Evolutionary conservation across 768 basidiomycete species (phyloP).

Genomic region (Tulasnella sp.): DNA sequence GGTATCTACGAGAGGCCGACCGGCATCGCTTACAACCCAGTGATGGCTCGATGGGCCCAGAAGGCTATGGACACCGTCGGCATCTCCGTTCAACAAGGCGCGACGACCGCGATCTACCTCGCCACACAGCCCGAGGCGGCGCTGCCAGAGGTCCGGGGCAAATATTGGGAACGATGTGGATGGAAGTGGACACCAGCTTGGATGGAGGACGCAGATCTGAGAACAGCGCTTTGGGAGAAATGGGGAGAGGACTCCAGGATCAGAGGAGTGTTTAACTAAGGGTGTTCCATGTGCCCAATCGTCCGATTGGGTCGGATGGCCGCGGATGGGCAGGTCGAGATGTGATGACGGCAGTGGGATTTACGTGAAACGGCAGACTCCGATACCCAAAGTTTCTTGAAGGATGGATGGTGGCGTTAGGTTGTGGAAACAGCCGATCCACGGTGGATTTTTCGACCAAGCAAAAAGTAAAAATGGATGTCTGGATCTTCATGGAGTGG

Average conservation of each 20-base stretch:
- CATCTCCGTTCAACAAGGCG: constrained; percentile 10
- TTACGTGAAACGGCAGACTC: no score
- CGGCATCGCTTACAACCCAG: constrained; percentile 8
- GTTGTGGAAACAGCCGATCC: no score
- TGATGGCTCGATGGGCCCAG: constrained; percentile 2
- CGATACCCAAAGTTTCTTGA: no score
- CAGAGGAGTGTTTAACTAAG: background rate
- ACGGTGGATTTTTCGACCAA: no score
- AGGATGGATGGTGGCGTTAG: no score
- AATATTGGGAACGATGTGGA: constrained; percentile 14
- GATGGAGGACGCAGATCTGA: constrained; percentile 11
- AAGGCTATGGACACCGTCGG: background rate
- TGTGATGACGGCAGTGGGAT: no score
- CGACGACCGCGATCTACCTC: constrained; percentile 4
- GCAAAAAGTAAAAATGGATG: no score
- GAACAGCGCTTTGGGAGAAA: constrained; percentile 10
- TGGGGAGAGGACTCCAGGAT: constrained; percentile 8
- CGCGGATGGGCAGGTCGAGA: no score
- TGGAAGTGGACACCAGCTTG: constrained; percentile 14
- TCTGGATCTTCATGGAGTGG: no score
- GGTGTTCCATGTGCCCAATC: no score
- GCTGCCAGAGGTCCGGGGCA: constrained; percentile 3
- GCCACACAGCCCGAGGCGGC: background rate
- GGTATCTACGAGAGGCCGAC: background rate
- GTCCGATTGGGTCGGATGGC: no score